Percentiles rank a stretch among this genome's conserved stretches.
phyloP scores from a whole-genome alignment of 345 rosid genomes.

The Euphorbia pulcherrima region DNA sequence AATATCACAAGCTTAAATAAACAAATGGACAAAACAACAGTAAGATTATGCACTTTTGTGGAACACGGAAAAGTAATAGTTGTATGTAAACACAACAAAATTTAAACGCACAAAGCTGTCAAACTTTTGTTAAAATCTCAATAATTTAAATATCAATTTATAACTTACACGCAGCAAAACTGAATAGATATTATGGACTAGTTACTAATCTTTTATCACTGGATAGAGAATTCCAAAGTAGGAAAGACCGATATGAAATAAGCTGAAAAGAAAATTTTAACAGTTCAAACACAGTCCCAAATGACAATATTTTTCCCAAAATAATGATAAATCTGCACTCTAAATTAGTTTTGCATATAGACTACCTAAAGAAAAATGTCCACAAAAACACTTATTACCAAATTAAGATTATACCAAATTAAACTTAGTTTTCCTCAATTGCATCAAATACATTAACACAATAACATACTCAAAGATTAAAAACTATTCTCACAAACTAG shows the following conservation, averaged over 20 bases:
- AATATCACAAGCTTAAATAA: conserved; percentile 4
- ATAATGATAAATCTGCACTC: too few relatives aligned
- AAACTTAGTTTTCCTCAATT: too few relatives aligned
- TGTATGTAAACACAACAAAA: not conserved
- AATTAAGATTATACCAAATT: too few relatives aligned
- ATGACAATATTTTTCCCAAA: too few relatives aligned
- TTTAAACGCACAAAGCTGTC: not conserved
- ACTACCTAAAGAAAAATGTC: too few relatives aligned
- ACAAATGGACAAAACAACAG: not conserved
- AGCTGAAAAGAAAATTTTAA: not conserved
- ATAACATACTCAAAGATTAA: too few relatives aligned
- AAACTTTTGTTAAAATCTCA: not conserved
- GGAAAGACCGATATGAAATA: not conserved
- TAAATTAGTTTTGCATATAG: too few relatives aligned
- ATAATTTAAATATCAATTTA: not conserved
- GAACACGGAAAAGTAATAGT: not conserved
- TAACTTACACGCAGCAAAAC: not conserved
- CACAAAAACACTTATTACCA: too few relatives aligned
- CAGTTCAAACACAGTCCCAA: too few relatives aligned
- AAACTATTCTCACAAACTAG: not conserved
- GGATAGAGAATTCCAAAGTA: too few relatives aligned
- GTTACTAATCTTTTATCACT: not conserved
- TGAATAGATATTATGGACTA: not conserved
- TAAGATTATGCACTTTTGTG: not conserved
- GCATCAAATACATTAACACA: too few relatives aligned